Conservation (phyloP, 345 rosid genomes). For the Reutealis trisperma region DNA sequence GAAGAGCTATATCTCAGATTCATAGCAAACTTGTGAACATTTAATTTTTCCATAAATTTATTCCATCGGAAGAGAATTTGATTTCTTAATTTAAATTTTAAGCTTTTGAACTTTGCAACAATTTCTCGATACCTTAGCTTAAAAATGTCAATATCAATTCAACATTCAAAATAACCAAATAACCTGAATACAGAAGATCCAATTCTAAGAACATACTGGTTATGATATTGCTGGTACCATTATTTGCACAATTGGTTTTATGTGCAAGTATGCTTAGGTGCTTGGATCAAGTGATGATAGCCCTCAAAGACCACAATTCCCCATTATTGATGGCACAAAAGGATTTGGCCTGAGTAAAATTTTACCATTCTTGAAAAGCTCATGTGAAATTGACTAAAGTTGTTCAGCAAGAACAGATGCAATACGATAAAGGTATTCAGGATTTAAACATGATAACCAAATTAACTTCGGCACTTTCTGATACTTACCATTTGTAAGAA, state of each 20-base stretch:
- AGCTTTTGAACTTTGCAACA: not conserved
- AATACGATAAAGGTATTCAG: not conserved
- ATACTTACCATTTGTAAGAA: slow-evolving; percentile 86
- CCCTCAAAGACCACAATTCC: not conserved
- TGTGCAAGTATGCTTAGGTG: not conserved
- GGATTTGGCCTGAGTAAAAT: not conserved
- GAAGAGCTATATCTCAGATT: not conserved
- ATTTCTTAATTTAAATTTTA: not conserved
- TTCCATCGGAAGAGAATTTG: not conserved
- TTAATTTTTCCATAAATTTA: not conserved
- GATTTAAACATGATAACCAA: not conserved
- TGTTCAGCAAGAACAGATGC: not conserved
- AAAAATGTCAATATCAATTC: not conserved
- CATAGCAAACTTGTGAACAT: not conserved
- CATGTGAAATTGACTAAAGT: not conserved
- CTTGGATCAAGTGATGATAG: not conserved
- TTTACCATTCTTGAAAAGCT: not conserved
- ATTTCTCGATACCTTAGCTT: not conserved
- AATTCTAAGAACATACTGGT: too few relatives aligned
- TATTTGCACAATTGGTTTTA: not conserved
- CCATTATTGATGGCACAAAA: not conserved
- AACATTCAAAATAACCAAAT: not conserved
- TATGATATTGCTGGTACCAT: not conserved
- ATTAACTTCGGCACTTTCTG: slow-evolving; percentile 7
- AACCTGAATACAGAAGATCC: not conserved